Evolutionary conservation across 768 basidiomycete genomes (phyloP).

Genomic region (Suillus occidentalis): DNA sequence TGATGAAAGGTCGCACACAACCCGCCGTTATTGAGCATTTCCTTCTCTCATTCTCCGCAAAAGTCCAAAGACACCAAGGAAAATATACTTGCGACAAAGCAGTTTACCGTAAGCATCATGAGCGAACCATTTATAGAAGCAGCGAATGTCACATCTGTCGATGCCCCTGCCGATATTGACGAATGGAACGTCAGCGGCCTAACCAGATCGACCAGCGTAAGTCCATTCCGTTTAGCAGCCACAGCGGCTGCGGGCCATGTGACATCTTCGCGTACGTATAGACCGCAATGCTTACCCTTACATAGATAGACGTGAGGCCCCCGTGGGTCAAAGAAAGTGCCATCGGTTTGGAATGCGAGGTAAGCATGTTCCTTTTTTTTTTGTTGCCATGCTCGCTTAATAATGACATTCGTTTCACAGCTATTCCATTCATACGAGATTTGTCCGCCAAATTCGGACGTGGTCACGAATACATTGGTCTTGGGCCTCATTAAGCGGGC

Average conservation of each 20-base stretch:
- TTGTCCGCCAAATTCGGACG: slow-evolving; percentile 34
- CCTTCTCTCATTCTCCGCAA: slow-evolving; percentile 47
- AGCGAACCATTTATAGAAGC: slow-evolving; percentile 63
- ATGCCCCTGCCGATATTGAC: slow-evolving; percentile 50
- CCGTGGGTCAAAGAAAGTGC: slow-evolving; percentile 58
- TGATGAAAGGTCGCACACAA: slow-evolving; percentile 52
- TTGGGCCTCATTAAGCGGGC: slow-evolving; percentile 55
- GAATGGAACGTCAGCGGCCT: slow-evolving; percentile 66
- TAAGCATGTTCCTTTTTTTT: slow-evolving; percentile 31
- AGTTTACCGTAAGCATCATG: slow-evolving; percentile 74
- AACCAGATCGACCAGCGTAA: slow-evolving; percentile 52
- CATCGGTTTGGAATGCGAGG: slow-evolving; percentile 63
- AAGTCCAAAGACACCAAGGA: slow-evolving; percentile 59
- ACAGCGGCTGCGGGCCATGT: slow-evolving; percentile 13
- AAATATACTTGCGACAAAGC: slow-evolving; percentile 63
- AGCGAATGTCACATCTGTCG: slow-evolving; percentile 55
- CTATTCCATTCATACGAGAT: slow-evolving; percentile 54
- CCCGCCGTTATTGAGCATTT: slow-evolving; percentile 66
- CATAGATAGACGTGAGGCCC: slow-evolving; percentile 48
- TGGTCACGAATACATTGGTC: slow-evolving; percentile 44
- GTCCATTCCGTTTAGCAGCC: slow-evolving; percentile 20
- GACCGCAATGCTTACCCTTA: slow-evolving; percentile 14
- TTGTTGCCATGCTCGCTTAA: slow-evolving; percentile 16
- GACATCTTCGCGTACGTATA: slow-evolving; percentile 5
- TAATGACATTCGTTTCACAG: slow-evolving; percentile 33